phyloP scores from a whole-genome alignment of 2,329 filamentous ascomycete species.

The Pezicula radicicola region DNA sequence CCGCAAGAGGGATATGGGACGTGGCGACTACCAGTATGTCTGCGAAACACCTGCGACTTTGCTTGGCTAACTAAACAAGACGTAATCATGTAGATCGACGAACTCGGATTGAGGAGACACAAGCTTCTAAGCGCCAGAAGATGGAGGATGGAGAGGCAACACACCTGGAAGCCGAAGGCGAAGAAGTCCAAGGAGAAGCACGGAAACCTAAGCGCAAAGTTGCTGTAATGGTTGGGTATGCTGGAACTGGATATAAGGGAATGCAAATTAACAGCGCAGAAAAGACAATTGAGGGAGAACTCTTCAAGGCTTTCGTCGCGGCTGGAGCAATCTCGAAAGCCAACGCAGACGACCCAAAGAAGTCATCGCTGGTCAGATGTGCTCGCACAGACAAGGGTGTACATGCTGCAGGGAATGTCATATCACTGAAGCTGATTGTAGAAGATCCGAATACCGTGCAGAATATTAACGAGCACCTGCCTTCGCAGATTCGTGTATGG shows the following conservation, averaged over 20 bases:
- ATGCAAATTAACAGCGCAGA: constrained; percentile 86
- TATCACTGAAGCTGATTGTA: constrained; percentile 92
- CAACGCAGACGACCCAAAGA: constrained; percentile 95
- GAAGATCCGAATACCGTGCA: constrained; percentile 84
- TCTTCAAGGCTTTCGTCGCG: constrained; percentile 87
- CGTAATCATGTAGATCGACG: constrained; percentile 49
- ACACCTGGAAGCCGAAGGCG: constrained; percentile 56
- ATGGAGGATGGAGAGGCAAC: constrained; percentile 35
- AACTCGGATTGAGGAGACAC: constrained; percentile 44
- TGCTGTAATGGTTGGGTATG: constrained; percentile 92
- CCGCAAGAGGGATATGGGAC: constrained; percentile 65
- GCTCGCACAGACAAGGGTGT: constrained; percentile 97
- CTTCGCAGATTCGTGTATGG: constrained; percentile 91
- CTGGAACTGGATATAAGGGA: constrained; percentile 93
- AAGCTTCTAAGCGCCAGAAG: constrained; percentile 53
- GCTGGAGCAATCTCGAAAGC: constrained; percentile 94
- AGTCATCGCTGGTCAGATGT: constrained; percentile 90
- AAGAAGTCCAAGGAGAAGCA: constrained; percentile 85
- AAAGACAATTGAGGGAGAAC: constrained; percentile 93
- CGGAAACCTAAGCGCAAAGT: constrained; percentile 94
- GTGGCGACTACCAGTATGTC: constrained; percentile 62
- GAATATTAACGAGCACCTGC: constrained; percentile 85
- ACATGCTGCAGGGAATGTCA: constrained; percentile 91
- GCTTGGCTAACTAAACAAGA: constrained; percentile 47
- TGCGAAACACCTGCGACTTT: constrained; percentile 4